Evolutionary conservation across 2,329 filamentous ascomycete species (phyloP).

Genomic region (Diaporthe caulivora): DNA sequence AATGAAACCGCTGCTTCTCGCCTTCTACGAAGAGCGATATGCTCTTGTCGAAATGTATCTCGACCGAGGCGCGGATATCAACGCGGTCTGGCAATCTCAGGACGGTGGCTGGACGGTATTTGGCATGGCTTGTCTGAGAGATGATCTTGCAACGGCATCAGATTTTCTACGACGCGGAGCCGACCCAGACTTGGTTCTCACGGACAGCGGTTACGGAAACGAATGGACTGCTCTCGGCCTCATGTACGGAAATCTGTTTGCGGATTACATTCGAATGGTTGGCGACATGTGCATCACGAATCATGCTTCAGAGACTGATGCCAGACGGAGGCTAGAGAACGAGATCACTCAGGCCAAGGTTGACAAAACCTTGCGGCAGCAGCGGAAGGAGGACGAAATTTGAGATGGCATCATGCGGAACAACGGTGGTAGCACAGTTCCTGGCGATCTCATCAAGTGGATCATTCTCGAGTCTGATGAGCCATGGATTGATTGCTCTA

Average conservation of each 20-base stretch:
- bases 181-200: background rate
- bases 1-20: background rate
- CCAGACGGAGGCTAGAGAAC: background rate
- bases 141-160: background rate
- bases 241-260: background rate
- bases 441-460: background rate
- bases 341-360: background rate
- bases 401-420: background rate
- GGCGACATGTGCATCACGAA: fast-evolving
- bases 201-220: fast-evolving
- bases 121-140: background rate
- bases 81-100: fast-evolving
- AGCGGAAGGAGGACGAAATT: background rate
- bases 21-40: background rate
- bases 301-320: background rate
- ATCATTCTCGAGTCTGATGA: background rate
- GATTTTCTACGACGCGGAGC: background rate
- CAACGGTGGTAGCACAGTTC: background rate
- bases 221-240: background rate
- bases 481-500: background rate
- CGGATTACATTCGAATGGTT: background rate
- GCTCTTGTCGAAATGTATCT: background rate
- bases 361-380: background rate
- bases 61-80: background rate
- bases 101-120: background rate